Evolutionary conservation across 805 yeast species (phyloP), one percentile per base, ranked within the genome.

Genomic region (Lachancea lanzarotensis): DNA sequence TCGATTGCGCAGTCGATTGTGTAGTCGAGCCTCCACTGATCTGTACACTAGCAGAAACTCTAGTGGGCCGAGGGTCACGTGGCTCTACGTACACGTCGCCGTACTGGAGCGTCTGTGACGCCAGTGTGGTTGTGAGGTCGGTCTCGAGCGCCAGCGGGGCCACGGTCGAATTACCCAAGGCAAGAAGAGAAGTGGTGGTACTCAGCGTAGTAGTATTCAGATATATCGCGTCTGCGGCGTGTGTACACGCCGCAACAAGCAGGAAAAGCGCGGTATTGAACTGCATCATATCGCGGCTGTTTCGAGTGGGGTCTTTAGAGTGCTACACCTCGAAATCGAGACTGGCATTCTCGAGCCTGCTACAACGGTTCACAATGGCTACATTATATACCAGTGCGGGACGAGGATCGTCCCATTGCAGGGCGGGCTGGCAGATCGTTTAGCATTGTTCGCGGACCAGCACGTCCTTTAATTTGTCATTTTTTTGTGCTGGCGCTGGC

Each of bases 51-150:
- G 50, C 50, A n/a, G 50, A 47, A 8, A 43, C 42, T 3, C 50
- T 36, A 1, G 35, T 35, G n/a, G 50, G 50, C 20, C 43, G 35
- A 32, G 27, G 10, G 18, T 17, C 37, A 12, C 29, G 36, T 12
- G 30, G 15, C 15, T 40, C 35, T 15, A 43, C 47, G 36, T 47
- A 47, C 8, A 43, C 47, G 17, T 47, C 47, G 30, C 50, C 50
- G 36, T 35, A 35, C 17, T 32, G 40, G 37, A 45, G 15, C 11
- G 50, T 47, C 16, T 40, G 40, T 29, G 17, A 12, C 19, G 36
- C 22, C 29, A 42, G 32, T 4, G 42, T 27, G 13, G 17, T 12
- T 5, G 27, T 15, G 19, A 10, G 22, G 34, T 43, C 46, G 2
- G 46, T 43, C 19, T 43, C 46, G 35, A 25, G 15, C 15, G 27